A percentile compares a stretch with the other conserved stretches of the same genome.
phyloP scores from a whole-genome alignment of 495 filamentous ascomycete species.

The Lepidopterella palustris region DNA sequence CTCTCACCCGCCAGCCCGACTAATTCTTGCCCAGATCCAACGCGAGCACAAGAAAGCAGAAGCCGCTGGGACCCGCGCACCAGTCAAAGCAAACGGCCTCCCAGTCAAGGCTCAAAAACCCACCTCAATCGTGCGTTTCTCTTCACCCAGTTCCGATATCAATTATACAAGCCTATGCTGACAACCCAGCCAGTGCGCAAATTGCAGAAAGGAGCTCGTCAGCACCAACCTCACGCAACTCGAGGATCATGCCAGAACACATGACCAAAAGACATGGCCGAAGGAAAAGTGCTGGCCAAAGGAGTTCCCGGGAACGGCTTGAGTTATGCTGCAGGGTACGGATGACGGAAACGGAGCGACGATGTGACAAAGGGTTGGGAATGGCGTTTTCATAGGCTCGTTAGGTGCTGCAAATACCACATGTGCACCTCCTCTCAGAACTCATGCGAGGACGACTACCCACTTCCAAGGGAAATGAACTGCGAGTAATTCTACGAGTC shows the following conservation, averaged over 20 bases:
- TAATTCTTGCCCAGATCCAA: slow-evolving; percentile 12
- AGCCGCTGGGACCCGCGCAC: slow-evolving; percentile 36
- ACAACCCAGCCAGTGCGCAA: slow-evolving; percentile 19
- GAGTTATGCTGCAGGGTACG: too few species aligned
- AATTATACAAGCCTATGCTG: slow-evolving; percentile 25
- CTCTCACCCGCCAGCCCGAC: background rate
- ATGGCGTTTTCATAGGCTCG: too few species aligned
- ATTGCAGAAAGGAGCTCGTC: slow-evolving; percentile 39
- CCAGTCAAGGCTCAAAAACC: slow-evolving; percentile 40
- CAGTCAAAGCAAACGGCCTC: slow-evolving; percentile 38
- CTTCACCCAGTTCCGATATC: background rate
- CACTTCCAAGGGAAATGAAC: too few species aligned
- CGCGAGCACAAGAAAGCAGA: slow-evolving; percentile 42
- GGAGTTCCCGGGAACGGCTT: slow-evolving; percentile 28
- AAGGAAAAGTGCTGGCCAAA: slow-evolving; percentile 45
- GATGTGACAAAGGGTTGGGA: too few species aligned
- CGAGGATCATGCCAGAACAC: slow-evolving; percentile 37
- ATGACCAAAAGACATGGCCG: slow-evolving; percentile 37
- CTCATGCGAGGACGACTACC: too few species aligned
- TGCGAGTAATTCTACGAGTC: too few species aligned
- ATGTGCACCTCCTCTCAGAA: too few species aligned
- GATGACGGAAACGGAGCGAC: too few species aligned
- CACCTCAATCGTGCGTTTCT: slow-evolving; percentile 30
- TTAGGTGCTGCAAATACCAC: too few species aligned
- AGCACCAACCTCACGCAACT: slow-evolving; percentile 36